Evolutionary conservation across 2,329 filamentous ascomycete species (phyloP).

Genomic region (Diplodia sapinea): DNA sequence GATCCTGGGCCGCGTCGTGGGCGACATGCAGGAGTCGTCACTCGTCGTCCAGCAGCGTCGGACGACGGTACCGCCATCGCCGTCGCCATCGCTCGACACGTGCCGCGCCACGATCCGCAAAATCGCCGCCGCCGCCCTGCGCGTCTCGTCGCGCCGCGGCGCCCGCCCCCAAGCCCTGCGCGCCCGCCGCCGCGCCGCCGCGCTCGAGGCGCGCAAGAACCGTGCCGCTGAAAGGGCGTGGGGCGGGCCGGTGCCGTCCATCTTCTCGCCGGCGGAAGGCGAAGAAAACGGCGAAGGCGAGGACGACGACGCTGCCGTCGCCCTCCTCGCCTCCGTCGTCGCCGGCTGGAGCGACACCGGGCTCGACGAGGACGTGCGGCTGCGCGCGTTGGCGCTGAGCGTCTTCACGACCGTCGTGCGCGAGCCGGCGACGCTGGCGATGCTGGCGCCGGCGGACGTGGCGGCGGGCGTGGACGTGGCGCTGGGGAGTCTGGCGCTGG

Average conservation of each 20-base stretch:
- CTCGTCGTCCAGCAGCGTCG: no score
- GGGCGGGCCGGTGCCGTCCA: conserved; percentile 56
- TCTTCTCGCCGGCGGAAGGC: conserved; percentile 38
- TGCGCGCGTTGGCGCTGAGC: conserved; percentile 72
- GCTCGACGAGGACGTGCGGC: conserved; percentile 68
- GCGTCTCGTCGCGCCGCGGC: conserved; percentile 68
- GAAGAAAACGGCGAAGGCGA: conserved; percentile 33
- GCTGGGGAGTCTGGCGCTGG: conserved; percentile 67
- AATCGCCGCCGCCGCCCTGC: conserved; percentile 65
- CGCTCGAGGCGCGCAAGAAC: conserved; percentile 56
- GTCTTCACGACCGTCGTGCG: conserved; percentile 67
- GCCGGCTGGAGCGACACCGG: conserved; percentile 72
- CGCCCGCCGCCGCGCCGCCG: conserved; percentile 60
- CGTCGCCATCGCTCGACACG: no score
- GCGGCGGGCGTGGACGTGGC: conserved; percentile 65
- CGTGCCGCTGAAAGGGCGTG: conserved; percentile 60
- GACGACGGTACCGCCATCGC: no score
- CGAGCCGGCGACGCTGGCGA: conserved; percentile 61
- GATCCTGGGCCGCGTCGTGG: conserved; percentile 40
- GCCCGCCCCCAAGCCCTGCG: conserved; percentile 63
- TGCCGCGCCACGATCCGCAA: conserved; percentile 41
- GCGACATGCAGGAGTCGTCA: conserved; percentile 30
- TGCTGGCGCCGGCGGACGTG: conserved; percentile 48
- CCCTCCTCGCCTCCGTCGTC: conserved; percentile 65
- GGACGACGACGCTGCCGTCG: conserved; percentile 37